Percentiles rank a stretch among this genome's conserved stretches.
phyloP scores from a whole-genome alignment of 164 flowering plant genomes.

The Stephania japonica region DNA sequence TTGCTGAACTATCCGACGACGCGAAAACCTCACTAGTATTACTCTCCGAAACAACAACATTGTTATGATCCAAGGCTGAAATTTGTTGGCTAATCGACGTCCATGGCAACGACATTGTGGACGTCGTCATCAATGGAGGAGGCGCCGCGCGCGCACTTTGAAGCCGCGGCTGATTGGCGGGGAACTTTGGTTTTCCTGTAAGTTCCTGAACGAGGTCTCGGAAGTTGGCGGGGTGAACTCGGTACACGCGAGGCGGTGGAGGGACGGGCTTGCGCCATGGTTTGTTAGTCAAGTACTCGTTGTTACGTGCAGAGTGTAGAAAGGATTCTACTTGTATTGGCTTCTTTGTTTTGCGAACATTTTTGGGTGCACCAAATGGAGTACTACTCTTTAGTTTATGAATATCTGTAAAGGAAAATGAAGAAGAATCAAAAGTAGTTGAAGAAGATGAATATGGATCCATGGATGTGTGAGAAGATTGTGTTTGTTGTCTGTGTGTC shows the following conservation, averaged over 20 bases:
- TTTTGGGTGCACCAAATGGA: too few relatives aligned
- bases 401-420: background rate
- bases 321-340: background rate
- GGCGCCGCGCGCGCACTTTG: slow-evolving; percentile 22
- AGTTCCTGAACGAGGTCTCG: slow-evolving; percentile 32
- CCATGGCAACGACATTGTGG: background rate
- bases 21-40: background rate
- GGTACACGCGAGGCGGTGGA: slow-evolving; percentile 30
- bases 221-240: slow-evolving; percentile 27
- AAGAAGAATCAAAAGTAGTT: background rate
- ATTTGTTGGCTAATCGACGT: too few relatives aligned
- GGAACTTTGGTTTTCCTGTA: slow-evolving; percentile 20
- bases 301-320: slow-evolving; percentile 25
- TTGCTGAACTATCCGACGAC: background rate
- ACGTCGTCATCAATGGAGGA: slow-evolving; percentile 8
- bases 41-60: too few relatives aligned
- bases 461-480: too few relatives aligned
- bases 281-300: slow-evolving; percentile 11
- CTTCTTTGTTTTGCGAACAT: slow-evolving; percentile 1
- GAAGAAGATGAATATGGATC: too few relatives aligned
- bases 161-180: slow-evolving; percentile 11
- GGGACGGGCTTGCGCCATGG: slow-evolving; percentile 23
- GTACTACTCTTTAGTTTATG: background rate
- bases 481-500: background rate
- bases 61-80: too few relatives aligned